Evolutionary conservation across 331 rosid genomes (phyloP), one percentile per base, ranked within the genome.

Genomic region (Ulmus americana): DNA sequence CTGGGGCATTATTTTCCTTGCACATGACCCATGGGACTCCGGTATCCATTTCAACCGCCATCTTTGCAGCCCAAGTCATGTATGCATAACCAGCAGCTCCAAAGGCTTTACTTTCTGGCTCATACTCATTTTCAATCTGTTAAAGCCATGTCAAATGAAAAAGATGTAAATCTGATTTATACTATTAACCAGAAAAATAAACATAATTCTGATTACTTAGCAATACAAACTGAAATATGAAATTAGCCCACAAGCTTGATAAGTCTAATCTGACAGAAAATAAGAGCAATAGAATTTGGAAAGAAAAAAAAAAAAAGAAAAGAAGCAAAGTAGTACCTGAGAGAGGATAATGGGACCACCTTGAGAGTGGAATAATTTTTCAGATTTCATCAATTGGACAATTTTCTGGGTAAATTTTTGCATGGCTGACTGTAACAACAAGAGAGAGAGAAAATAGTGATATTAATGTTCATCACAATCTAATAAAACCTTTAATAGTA

Each of bases 261-360:
- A 12, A 57, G 43, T n/a, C 42, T 62, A 46, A 51, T 20, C 54
- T 51, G 35, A 52, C 28, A 55, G 39, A 64, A 22, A 42, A 38
- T 14, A 51, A 18, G 38, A 51, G 75, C 49, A 48, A 11, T 48
- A 5, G 58, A n/a, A 45, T 14, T 39, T 40, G 49, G 41, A 39
- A 18, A 64, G 69, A 39, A 49, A 40, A 73, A 39, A 47, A 20
- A 1, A 20, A 20, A 20, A 20, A 20, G 2, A 20, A 20, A 20
- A 20, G 2, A 28, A 28, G 35, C 8, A 54, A 11, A 15, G 58
- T 52, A 7, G 14, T 42, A 80, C 84, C 84, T 82, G 86, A 65
- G 86, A 69, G 49, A 82, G 79, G 48, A 82, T 82, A 11, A 82
- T 82, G 55, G 86, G 86, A 39, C 86, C 86, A 6, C 86, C 86